Evolutionary conservation across 441 rosid genomes (phyloP), one percentile per base, ranked within the genome.

Genomic region (California macrophylla): DNA sequence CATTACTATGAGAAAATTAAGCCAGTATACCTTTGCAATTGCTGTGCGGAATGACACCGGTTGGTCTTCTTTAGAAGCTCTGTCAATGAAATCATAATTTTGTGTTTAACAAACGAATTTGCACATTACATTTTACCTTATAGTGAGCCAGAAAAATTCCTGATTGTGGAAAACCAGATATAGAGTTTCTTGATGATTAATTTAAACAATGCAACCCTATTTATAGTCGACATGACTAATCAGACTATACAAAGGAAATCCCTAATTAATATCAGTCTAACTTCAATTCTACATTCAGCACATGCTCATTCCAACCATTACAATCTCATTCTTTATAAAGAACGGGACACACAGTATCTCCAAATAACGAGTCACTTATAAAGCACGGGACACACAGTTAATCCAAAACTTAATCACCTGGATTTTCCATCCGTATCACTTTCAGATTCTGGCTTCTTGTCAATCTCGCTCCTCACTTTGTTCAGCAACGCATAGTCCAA

Each of bases 391-490:
- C 20, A 61, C 36, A 61, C 64, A 65, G 24, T 8, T 54, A 6
- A 1, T n/a, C 25, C 32, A 7, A 64, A 45, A 40, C 1, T 23
- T 9, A 71, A 36, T 62, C 79, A 93, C 97, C 93, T 88, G 24
- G 89, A 72, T 75, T 87, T 89, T 13, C 74, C 88, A 73, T 79
- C 85, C 13, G 77, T 72, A 64, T 86, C 95, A 42, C 87, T 97
- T 60, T 69, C 92, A 71, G 83, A 83, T 65, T 88, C 98, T 2
- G 94, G 90, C 72, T 91, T 93, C 89, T 83, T 91, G 52, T 72
- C 96, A 71, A 93, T 93, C 85, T 93, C 98, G 71, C 97, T 93
- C 71, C 97, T 81, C 21, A 93, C 89, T 78, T 93, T 93, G 73
- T 89, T 88, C 69, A 93, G 85, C 69, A 93, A 76, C 8, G 97